A percentile compares a stretch with the other conserved stretches of the same genome.
Evolutionary conservation across 1,284 basidiomycete species (phyloP).

Genomic region (Schizophyllum amplum): DNA sequence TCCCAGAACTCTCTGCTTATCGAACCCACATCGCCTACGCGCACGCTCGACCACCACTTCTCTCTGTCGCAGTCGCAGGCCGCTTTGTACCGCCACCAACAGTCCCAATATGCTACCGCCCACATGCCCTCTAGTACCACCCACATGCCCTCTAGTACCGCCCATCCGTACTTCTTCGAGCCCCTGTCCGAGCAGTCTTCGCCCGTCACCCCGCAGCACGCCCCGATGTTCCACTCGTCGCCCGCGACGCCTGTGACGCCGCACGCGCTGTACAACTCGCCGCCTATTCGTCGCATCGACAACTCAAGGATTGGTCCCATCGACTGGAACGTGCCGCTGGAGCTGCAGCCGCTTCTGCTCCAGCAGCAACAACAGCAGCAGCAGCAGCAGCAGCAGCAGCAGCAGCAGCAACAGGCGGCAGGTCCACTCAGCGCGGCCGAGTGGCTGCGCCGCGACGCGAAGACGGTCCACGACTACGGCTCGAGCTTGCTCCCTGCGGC

Average conservation of each 20-base stretch:
- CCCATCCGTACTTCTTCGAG: neutral
- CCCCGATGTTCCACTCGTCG: neutral
- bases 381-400: neutral
- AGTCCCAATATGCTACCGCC: neutral
- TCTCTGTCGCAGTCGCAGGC: constrained; percentile 22
- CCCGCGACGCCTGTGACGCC: constrained; percentile 1
- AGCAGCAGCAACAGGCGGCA: neutral
- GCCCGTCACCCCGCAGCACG: neutral
- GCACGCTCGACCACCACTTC: constrained; percentile 31
- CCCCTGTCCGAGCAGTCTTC: neutral
- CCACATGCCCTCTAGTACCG: neutral
- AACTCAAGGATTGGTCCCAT: neutral
- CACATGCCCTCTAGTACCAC: neutral
- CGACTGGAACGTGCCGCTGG: neutral
- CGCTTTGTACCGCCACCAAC: constrained; percentile 22
- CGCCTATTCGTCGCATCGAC: neutral
- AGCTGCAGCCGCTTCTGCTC: neutral
- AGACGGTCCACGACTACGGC: neutral
- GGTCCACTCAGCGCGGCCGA: neutral
- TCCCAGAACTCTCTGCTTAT: constrained; percentile 18
- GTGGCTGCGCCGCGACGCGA: neutral
- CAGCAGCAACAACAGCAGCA: constrained; percentile 3
- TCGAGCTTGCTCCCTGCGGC: constrained; percentile 1
- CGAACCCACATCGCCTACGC: constrained; percentile 30
- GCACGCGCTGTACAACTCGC: neutral